Base-by-base conservation (phyloP, 352 stramenopile genomes). In the Globisporangium recalcitrans region DNA sequence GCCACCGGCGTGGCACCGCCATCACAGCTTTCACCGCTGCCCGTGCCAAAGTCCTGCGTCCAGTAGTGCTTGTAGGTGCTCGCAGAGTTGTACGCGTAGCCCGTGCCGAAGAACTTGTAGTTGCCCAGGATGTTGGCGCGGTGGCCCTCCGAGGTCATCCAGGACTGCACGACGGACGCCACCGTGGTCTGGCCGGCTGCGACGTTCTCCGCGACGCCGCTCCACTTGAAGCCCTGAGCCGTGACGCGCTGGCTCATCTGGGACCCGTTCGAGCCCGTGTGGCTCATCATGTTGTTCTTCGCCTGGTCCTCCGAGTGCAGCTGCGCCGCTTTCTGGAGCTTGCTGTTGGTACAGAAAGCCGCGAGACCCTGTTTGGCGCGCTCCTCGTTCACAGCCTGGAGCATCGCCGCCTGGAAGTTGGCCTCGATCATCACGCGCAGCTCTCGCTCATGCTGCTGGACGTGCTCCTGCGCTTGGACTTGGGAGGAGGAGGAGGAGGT, bases 41-140 rank as follows among this genome's bases (percentile, higher is more conserved):
- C 62, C 2, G 47, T 56, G 52, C 66, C 76, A 51, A 88, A 90
- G 60, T 86, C 63, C 56, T 90, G 78, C 29, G 75, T 87, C 77
- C 80, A 88, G 62, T 74, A 90, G 61, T 78, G 68, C 8, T 65
- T 46, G 64, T 81, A 80, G 38, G 40, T 49, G 2, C 59, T 68
- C 19, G 68, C 26, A 0, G 58, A 59, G 58, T 75, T 85, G 56
- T 80, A 81, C 9, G 76, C 76, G 49, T 88, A 77, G 27, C 75
- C 73, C 61, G 71, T 75, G 48, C 59, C 56, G 62, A 72, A 74
- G 52, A 69, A 65, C 48, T 64, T 77, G 62, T 68, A 71, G 58
- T 67, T 24, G 40, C 63, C 58, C n/a, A 70, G 22, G 63, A 73
- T 69, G 58, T 73, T 73, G 11, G 36, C 36, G 9, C 52, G 32